Percentiles rank a stretch among this genome's conserved stretches.
Evolutionary conservation across 495 filamentous ascomycete species (phyloP).

Genomic region (Chaetomium tenue): DNA sequence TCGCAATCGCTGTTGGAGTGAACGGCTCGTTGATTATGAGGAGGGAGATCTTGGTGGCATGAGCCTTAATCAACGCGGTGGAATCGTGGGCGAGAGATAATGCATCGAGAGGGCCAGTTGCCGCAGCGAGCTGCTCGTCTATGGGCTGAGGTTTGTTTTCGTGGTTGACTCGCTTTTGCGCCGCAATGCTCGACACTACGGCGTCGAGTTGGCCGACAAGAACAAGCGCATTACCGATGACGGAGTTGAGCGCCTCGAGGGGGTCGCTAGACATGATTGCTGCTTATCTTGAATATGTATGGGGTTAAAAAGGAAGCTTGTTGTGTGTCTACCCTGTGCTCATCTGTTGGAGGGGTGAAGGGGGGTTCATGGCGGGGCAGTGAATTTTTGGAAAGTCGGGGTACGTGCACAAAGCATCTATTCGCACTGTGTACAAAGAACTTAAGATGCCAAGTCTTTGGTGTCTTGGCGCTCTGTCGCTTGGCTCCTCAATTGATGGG

Average conservation of each 20-base stretch:
- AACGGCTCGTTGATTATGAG: slow-evolving; percentile 82
- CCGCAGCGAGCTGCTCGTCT: slow-evolving; percentile 8
- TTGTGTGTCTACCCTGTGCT: not conserved
- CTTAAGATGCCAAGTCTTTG: too few relatives aligned
- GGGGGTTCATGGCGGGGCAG: slow-evolving; percentile 7
- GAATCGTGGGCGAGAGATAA: slow-evolving; percentile 61
- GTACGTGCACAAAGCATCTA: too few relatives aligned
- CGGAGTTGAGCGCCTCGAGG: slow-evolving; percentile 27
- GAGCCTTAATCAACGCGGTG: slow-evolving; percentile 67
- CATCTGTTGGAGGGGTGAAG: not conserved
- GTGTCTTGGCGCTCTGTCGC: too few relatives aligned
- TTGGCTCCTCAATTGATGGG: too few relatives aligned
- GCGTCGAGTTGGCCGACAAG: slow-evolving; percentile 43
- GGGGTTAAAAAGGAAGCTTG: not conserved
- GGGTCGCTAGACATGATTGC: slow-evolving; percentile 25
- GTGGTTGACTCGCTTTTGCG: slow-evolving; percentile 16
- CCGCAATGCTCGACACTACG: slow-evolving; percentile 33
- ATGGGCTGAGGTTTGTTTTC: slow-evolving; percentile 3
- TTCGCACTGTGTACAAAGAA: too few relatives aligned
- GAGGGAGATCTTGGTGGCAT: slow-evolving; percentile 82
- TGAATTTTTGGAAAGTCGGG: not conserved
- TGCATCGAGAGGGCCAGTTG: slow-evolving; percentile 40
- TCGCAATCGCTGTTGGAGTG: slow-evolving; percentile 68
- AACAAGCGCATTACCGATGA: slow-evolving; percentile 28
- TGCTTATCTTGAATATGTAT: too few relatives aligned